Base-by-base conservation (phyloP, 768 basidiomycete genomes). In the Leccinum fibrillosum region DNA sequence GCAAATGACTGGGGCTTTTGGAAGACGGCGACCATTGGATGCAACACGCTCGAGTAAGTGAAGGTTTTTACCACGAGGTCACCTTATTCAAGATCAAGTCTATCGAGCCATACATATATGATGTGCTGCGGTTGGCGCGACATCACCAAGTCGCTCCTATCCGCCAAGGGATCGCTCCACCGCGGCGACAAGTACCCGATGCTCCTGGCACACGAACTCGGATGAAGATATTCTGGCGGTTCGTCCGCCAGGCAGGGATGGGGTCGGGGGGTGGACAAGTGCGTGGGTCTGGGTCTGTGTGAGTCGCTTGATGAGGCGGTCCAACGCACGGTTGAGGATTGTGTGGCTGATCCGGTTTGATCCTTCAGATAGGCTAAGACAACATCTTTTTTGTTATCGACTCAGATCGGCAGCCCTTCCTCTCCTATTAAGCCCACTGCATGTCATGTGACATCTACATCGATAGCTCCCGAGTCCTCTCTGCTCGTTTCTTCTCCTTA, bases 61-160 rank as follows among this genome's bases (percentile, higher is more conserved):
- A 80, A 79, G 52, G 66, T 75, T 1, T 97, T 96, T 76, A 89
- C 91, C 0, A 84, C 42, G 80, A 81, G 26, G 76, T 92, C 50
- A 83, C 80, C 80, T 98, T 99, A 82, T 98, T 97, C 86, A 99
- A 99, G 70, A 82, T 98, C 76, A 99, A 98, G 71, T 98, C 97
- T 72, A 94, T 98, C 72, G 93, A 98, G 69, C 96, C 30, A 30
- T 30, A 30, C 96, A 2, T 99, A 99, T 70, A 86, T 98, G 82
- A 95, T 96, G 86, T 98, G 97, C 75, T 88, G 97, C 56, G 91
- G 95, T 69, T 98, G 94, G 94, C 82, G 96, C 55, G 96, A 98
- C 73, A 80, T 95, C 53, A 98, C 97, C 5, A 91, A 90, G 70
- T 73, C 71, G 11, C 77, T 96, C 17, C 77, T 94, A 5, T 66